Evolutionary conservation across 495 filamentous ascomycete genomes (phyloP).

Genomic region (Penicillium maclennaniae): DNA sequence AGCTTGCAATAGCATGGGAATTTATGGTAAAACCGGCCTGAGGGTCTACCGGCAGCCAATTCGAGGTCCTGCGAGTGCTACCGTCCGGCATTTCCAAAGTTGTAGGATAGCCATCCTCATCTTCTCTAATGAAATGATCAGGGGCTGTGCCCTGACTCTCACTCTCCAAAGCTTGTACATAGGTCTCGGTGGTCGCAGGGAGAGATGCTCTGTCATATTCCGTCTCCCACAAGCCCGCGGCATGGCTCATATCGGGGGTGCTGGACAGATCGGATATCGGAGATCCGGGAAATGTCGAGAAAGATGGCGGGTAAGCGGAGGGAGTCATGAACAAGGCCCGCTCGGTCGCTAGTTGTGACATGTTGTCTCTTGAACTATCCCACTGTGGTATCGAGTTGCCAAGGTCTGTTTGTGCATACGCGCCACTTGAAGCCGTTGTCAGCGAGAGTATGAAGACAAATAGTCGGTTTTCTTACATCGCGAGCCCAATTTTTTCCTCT

Average conservation of each 20-base stretch:
- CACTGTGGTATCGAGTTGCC: background rate
- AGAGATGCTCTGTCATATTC: slow-evolving; percentile 15
- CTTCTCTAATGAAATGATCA: background rate
- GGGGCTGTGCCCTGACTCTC: too few relatives aligned
- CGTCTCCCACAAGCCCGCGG: slow-evolving; percentile 19
- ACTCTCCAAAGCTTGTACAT: background rate
- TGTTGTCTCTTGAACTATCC: slow-evolving; percentile 6
- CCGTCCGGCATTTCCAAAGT: slow-evolving; percentile 41
- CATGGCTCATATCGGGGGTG: slow-evolving; percentile 24
- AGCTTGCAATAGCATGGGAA: background rate
- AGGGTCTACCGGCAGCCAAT: slow-evolving; percentile 39
- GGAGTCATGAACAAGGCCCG: slow-evolving; percentile 37
- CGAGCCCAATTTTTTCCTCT: background rate
- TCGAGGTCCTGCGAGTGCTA: slow-evolving; percentile 29
- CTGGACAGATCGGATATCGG: slow-evolving; percentile 21
- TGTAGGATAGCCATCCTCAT: slow-evolving; percentile 19
- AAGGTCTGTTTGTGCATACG: background rate
- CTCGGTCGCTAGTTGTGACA: slow-evolving; percentile 29
- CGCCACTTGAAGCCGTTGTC: background rate
- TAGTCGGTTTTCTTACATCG: background rate
- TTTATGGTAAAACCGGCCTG: slow-evolving; percentile 35
- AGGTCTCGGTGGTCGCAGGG: background rate
- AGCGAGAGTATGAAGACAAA: background rate
- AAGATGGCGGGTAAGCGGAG: background rate
- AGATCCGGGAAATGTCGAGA: slow-evolving; percentile 12